Conservation (phyloP, 139 green algal species). For the Tetradesmus lagerheimii region DNA sequence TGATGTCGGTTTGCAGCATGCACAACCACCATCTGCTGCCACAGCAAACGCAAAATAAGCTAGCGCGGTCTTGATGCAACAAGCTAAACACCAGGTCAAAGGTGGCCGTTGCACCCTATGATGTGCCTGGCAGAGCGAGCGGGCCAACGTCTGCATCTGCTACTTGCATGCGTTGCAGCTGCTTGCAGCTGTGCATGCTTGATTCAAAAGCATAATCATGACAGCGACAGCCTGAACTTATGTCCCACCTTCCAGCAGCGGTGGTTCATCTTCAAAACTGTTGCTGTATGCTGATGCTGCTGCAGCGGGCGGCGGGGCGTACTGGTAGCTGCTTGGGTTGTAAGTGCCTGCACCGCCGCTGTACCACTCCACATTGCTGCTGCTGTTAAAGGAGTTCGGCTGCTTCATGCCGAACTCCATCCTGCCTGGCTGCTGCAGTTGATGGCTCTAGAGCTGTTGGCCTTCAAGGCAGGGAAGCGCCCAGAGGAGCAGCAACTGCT, state of each 20-base stretch:
- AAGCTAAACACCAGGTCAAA: not conserved
- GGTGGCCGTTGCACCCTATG: not conserved
- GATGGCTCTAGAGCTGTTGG: not conserved
- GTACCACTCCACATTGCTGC: slow-evolving; percentile 63
- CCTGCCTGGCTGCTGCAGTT: not conserved
- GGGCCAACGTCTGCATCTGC: not conserved
- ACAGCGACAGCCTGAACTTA: not conserved
- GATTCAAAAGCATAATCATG: not conserved
- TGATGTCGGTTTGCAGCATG: no score
- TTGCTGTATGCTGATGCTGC: slow-evolving; percentile 23
- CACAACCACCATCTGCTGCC: no score
- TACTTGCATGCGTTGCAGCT: not conserved
- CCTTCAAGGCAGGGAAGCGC: not conserved
- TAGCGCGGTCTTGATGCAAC: not conserved
- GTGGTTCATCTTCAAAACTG: slow-evolving; percentile 89
- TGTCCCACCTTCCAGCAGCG: slow-evolving; percentile 85
- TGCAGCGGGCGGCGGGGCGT: not conserved
- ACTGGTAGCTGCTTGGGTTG: slow-evolving; percentile 35
- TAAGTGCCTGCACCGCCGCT: slow-evolving; percentile 35
- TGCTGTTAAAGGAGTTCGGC: slow-evolving; percentile 50
- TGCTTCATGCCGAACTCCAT: slow-evolving; percentile 57
- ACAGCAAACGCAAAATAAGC: no score
- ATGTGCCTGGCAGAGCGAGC: not conserved
- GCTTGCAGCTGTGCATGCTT: not conserved
- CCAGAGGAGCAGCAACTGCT: not conserved